Conservation (phyloP, 2,329 filamentous ascomycete genomes). For the Teratosphaeria gauchensis region DNA sequence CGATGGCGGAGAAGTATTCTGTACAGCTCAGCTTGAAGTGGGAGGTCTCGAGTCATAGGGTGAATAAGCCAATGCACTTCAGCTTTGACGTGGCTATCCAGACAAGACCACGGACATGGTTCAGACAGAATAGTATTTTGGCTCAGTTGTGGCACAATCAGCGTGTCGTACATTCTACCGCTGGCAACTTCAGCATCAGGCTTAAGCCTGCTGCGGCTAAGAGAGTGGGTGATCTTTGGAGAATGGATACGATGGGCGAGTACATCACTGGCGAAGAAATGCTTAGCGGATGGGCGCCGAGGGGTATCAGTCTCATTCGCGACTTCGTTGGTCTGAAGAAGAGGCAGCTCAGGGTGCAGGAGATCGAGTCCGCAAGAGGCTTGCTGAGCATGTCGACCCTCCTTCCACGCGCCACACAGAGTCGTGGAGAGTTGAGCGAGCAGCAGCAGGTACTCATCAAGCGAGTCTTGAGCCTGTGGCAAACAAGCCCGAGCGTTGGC, state of each 20-base stretch:
- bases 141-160: slow-evolving; percentile 77
- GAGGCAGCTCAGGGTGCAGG: slow-evolving; percentile 62
- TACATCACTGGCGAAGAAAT: slow-evolving; percentile 95
- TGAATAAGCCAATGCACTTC: slow-evolving; percentile 81
- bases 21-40: slow-evolving; percentile 81
- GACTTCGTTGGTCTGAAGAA: slow-evolving; percentile 73
- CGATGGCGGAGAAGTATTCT: slow-evolving; percentile 72
- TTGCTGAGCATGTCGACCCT: slow-evolving; percentile 37
- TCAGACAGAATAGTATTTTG: slow-evolving; percentile 79
- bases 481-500: slow-evolving; percentile 30
- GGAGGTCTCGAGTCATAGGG: slow-evolving; percentile 73
- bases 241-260: slow-evolving; percentile 87
- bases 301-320: slow-evolving; percentile 80
- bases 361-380: slow-evolving; percentile 67
- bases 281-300: slow-evolving; percentile 73
- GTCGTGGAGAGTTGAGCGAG: slow-evolving; percentile 11
- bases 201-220: slow-evolving; percentile 86
- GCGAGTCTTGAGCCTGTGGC: slow-evolving; percentile 57
- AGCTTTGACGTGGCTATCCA: slow-evolving; percentile 71
- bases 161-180: slow-evolving; percentile 76
- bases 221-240: slow-evolving; percentile 84
- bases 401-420: slow-evolving; percentile 32
- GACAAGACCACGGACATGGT: slow-evolving; percentile 72
- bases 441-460: slow-evolving; percentile 35
- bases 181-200: slow-evolving; percentile 74